Evolutionary conservation across 345 rosid species (phyloP), one percentile per base, ranked within the genome.

Genomic region (Camelina sativa): DNA sequence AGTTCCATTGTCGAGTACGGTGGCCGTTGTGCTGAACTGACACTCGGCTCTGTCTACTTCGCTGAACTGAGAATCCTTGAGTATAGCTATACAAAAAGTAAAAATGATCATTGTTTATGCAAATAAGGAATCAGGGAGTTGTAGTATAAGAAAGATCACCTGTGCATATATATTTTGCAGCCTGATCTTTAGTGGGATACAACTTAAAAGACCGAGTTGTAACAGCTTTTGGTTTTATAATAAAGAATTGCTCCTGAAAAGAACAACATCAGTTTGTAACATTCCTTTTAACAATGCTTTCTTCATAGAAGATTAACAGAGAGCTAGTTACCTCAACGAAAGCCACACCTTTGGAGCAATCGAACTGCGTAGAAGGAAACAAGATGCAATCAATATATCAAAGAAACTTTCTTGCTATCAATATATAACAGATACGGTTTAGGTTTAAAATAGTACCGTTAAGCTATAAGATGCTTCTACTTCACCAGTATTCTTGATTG

Each of bases 31-130:
- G 77, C 84, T 90, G 77, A 90, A 95, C 51, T 90, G 97, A 79
- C 93, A 92, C 67, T 90, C 97, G 11, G 96, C 97, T 86, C 96
- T 83, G 76, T 91, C 97, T 65, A 84, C 93, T 83, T 91, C 98
- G 28, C 19, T 82, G 76, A 89, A 94, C 75, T 85, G 89, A 34
- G 97, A 90, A 58, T 94, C 96, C 85, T 92, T 90, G 8, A 94
- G 81, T 72, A 89, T 88, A 61, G 96, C 98, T 88, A 86, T 74
- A 86, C 46, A 54, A 54, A 80, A 19, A 50, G 12, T 34, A 77
- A 73, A 74, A 63, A 67, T 80, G 22, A 23, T 60, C 48, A 54
- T 15, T 7, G 25, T 44, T 15, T 25, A 60, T 48, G 35, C 19
- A 47, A 60, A 3, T 4, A 52, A 60, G 7, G 6, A 40, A 5